Percentiles rank a stretch among this genome's conserved stretches.
Evolutionary conservation across 192 early-diverging fungal genomes (phyloP).

Genomic region (Backusella parvicylindrica): DNA sequence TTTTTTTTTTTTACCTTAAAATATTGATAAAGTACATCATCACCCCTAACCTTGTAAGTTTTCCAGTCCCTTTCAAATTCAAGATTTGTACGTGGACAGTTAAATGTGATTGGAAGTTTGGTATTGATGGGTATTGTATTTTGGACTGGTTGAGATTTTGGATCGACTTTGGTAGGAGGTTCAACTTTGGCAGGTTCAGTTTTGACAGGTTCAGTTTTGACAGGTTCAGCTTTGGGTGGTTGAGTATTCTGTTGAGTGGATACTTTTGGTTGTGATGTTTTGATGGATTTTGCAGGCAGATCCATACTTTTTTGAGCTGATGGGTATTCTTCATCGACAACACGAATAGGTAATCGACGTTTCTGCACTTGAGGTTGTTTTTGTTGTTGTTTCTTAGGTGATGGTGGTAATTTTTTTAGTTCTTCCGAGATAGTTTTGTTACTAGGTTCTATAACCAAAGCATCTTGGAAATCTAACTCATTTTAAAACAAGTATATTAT

Average conservation of each 20-base stretch:
- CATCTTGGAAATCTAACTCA: slow-evolving; percentile 57
- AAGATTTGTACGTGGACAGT: slow-evolving; percentile 42
- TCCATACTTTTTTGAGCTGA: not conserved
- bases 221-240: not conserved
- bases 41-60: slow-evolving; percentile 43
- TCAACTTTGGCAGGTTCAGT: not conserved
- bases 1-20: slow-evolving; percentile 50
- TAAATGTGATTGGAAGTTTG: not conserved
- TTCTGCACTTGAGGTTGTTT: slow-evolving; percentile 4
- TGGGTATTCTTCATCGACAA: slow-evolving; percentile 41
- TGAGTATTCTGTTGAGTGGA: not conserved
- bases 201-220: not conserved
- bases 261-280: not conserved
- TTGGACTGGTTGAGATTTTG: not conserved
- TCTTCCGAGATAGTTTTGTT: slow-evolving; percentile 66
- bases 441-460: slow-evolving; percentile 61
- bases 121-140: not conserved
- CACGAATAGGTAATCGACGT: slow-evolving; percentile 49
- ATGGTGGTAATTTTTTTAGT: slow-evolving; percentile 40
- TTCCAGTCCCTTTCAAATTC: slow-evolving; percentile 79
- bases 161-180: not conserved
- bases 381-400: not conserved
- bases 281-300: not conserved
- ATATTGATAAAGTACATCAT: slow-evolving; percentile 48
- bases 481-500: not conserved